Evolutionary conservation across 768 basidiomycete genomes (phyloP).

Genomic region (Boletus edulis): DNA sequence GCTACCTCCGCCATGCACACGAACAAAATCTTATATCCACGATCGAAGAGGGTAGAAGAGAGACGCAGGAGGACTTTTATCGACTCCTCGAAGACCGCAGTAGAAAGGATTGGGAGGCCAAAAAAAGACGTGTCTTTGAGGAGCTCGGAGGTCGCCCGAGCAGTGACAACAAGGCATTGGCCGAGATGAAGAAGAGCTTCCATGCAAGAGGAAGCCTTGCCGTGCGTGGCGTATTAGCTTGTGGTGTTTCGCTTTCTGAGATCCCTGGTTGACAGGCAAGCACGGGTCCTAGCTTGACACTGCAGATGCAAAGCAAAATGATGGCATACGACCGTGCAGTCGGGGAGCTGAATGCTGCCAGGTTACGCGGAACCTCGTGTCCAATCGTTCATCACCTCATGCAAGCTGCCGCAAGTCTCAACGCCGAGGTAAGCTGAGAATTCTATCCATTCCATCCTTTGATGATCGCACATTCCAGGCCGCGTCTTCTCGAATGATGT

Average conservation of each 20-base stretch:
- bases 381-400: slow-evolving; percentile 73
- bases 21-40: slow-evolving; percentile 94
- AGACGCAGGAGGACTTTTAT: slow-evolving; percentile 86
- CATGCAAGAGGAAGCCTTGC: slow-evolving; percentile 55
- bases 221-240: slow-evolving; percentile 35
- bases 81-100: slow-evolving; percentile 72
- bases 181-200: slow-evolving; percentile 61
- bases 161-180: slow-evolving; percentile 52
- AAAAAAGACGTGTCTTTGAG: slow-evolving; percentile 87
- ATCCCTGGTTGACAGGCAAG: slow-evolving; percentile 31
- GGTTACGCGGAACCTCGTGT: slow-evolving; percentile 69
- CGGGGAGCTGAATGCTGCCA: slow-evolving; percentile 69
- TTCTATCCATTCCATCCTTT: background rate
- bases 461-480: slow-evolving; percentile 33
- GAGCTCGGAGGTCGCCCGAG: slow-evolving; percentile 73
- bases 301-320: slow-evolving; percentile 93
- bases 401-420: slow-evolving; percentile 60
- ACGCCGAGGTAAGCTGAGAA: slow-evolving; percentile 45
- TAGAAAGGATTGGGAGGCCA: slow-evolving; percentile 83
- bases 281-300: slow-evolving; percentile 52
- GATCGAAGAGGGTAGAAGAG: slow-evolving; percentile 84
- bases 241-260: slow-evolving; percentile 2
- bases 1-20: slow-evolving; percentile 92
- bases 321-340: slow-evolving; percentile 91
- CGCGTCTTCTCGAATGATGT: slow-evolving; percentile 57